Evolutionary conservation across 306 rosid species (phyloP).

Genomic region (Vigna radiata): DNA sequence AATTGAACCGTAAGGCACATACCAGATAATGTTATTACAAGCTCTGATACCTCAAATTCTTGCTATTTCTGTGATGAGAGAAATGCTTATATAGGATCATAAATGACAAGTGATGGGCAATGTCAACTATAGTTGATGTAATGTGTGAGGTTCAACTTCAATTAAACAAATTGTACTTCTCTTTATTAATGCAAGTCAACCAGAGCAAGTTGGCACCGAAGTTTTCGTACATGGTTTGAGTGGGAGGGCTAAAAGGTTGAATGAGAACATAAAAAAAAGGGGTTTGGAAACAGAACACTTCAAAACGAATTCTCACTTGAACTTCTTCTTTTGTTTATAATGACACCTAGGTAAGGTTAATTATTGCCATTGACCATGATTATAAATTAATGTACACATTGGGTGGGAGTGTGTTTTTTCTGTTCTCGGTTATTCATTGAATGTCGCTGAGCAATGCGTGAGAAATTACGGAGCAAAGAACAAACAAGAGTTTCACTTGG

Average conservation of each 20-base stretch:
- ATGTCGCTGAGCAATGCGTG: too few species aligned
- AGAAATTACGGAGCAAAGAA: too few species aligned
- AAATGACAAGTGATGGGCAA: background rate
- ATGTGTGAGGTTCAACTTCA: background rate
- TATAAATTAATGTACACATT: constrained; percentile 1
- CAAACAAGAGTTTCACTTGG: too few species aligned
- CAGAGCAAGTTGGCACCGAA: background rate
- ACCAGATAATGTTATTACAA: constrained; percentile 31
- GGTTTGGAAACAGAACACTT: background rate
- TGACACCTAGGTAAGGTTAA: constrained; percentile 29
- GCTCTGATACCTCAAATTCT: constrained; percentile 12
- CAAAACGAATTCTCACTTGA: background rate
- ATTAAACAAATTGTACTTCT: background rate
- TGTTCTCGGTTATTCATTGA: background rate
- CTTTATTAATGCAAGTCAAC: constrained; percentile 42
- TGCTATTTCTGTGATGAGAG: background rate
- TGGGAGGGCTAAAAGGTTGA: constrained; percentile 1
- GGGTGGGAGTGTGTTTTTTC: background rate
- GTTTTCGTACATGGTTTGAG: constrained; percentile 14
- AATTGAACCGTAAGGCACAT: constrained; percentile 18
- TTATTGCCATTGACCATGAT: constrained; percentile 37
- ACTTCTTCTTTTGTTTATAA: background rate
- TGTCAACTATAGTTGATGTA: constrained; percentile 1
- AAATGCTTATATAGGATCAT: constrained; percentile 37
- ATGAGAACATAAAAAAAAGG: background rate